These are phyloP conservation scores for Saccharomyces cerevisiae DNA, from an alignment of 805 yeast genomes.

Conservation along the genomic window DNA sequence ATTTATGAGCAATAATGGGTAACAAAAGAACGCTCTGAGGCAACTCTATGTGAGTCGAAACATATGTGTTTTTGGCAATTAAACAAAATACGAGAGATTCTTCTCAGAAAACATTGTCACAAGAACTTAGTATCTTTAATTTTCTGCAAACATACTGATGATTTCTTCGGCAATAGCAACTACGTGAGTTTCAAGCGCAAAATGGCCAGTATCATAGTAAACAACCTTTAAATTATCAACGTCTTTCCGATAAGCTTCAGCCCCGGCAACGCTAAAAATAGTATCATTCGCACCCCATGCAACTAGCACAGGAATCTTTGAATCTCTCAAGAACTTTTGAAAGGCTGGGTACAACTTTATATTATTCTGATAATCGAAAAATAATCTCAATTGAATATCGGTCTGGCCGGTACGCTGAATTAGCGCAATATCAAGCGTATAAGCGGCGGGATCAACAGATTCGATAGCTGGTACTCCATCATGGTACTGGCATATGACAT, in stretches of 20 bases:
- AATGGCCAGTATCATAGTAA: slow-evolving; percentile 33
- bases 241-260: slow-evolving; percentile 33
- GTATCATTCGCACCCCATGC: slow-evolving; percentile 38
- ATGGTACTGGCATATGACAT: slow-evolving; percentile 27
- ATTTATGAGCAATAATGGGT: background rate
- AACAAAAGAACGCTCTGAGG: background rate
- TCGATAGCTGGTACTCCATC: slow-evolving; percentile 24
- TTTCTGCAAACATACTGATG: background rate
- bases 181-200: slow-evolving; percentile 30
- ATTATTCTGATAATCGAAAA: slow-evolving; percentile 33
- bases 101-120: background rate
- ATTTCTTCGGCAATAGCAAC: slow-evolving; percentile 29
- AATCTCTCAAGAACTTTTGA: slow-evolving; percentile 29
- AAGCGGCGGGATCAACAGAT: slow-evolving; percentile 30
- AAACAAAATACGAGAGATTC: background rate
- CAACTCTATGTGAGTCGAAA: background rate
- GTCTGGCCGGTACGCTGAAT: slow-evolving; percentile 21
- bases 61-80: too few species aligned
- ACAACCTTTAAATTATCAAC: slow-evolving; percentile 23
- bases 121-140: background rate
- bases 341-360: slow-evolving; percentile 22
- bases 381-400: slow-evolving; percentile 30
- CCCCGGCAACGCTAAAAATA: slow-evolving; percentile 33
- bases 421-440: slow-evolving; percentile 27
- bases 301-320: slow-evolving; percentile 31